Conservation (phyloP, 768 basidiomycete genomes). For the Baorangia bicolor region DNA sequence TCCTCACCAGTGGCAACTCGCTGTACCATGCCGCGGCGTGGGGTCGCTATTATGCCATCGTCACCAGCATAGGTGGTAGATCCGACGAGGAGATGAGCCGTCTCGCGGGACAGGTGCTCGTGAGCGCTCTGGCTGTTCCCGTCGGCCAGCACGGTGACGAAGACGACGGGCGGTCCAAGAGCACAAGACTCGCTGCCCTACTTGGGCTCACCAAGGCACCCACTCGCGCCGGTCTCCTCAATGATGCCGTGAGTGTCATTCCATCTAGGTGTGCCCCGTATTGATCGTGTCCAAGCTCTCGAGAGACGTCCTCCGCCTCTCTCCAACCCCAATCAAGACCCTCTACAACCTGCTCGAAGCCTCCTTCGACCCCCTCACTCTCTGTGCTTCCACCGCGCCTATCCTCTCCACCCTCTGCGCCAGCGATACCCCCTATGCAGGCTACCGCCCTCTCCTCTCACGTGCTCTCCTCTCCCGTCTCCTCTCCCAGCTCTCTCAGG, state of each 20-base stretch:
- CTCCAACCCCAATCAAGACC: constrained; percentile 67
- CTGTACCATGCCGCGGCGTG: constrained; percentile 97
- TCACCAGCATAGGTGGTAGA: constrained; percentile 70
- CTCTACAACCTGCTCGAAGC: constrained; percentile 90
- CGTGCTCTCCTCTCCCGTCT: constrained; percentile 90
- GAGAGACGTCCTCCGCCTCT: constrained; percentile 79
- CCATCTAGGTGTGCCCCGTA: not conserved
- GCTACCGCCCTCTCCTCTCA: constrained; percentile 87
- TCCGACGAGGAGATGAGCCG: constrained; percentile 75
- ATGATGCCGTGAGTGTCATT: constrained; percentile 69
- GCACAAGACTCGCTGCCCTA: constrained; percentile 76
- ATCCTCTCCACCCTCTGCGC: constrained; percentile 62
- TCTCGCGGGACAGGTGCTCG: constrained; percentile 87
- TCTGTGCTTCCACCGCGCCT: constrained; percentile 76
- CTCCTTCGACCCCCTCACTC: constrained; percentile 88
- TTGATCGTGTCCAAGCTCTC: constrained; percentile 54
- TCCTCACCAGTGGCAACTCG: constrained; percentile 91
- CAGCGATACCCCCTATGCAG: constrained; percentile 51
- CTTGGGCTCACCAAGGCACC: constrained; percentile 83
- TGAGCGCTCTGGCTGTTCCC: constrained; percentile 91
- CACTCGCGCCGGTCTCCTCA: constrained; percentile 80
- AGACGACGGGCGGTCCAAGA: constrained; percentile 61
- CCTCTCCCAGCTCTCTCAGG: constrained; percentile 86
- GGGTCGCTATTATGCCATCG: constrained; percentile 78
- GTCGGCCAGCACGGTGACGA: constrained; percentile 60